Percentiles rank a stretch among this genome's conserved stretches.
These are phyloP conservation scores for Tubosaeta sp. DNA, from an alignment of 768 basidiomycete genomes.

Conservation along the genomic window DNA sequence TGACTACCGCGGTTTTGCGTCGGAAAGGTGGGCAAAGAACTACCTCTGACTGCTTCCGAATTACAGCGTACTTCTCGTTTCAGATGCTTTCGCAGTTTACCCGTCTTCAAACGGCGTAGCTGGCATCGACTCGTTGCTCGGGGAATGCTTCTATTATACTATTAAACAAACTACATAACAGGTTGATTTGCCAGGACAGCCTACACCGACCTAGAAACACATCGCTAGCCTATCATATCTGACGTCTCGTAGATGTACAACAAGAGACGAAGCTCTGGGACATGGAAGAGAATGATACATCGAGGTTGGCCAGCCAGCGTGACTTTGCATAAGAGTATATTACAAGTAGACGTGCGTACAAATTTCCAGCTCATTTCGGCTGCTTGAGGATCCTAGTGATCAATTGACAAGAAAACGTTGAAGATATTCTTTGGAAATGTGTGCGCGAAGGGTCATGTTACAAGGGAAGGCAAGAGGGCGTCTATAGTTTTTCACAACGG, in stretches of 20 bases:
- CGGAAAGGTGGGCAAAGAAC: neutral
- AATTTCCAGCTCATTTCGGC: neutral
- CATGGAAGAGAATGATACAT: neutral
- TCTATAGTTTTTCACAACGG: neutral
- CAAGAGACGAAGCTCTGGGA: neutral
- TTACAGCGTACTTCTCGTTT: neutral
- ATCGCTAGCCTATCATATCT: neutral
- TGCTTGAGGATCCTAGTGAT: neutral
- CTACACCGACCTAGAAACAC: neutral
- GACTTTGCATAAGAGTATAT: neutral
- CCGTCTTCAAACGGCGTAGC: neutral
- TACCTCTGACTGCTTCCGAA: neutral
- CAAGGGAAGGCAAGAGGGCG: neutral
- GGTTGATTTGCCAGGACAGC: no score
- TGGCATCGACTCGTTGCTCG: neutral
- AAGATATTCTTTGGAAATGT: neutral
- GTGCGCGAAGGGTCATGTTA: neutral
- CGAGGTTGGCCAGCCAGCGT: neutral
- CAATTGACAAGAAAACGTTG: neutral
- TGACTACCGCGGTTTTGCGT: neutral
- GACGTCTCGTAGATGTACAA: neutral
- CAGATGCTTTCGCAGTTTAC: neutral
- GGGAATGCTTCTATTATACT: neutral
- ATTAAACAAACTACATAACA: no score
- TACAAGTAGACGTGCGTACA: neutral